These are phyloP conservation scores for Nemania sp. DNA, from an alignment of 2,329 filamentous ascomycete species.

Conservation along the genomic window DNA sequence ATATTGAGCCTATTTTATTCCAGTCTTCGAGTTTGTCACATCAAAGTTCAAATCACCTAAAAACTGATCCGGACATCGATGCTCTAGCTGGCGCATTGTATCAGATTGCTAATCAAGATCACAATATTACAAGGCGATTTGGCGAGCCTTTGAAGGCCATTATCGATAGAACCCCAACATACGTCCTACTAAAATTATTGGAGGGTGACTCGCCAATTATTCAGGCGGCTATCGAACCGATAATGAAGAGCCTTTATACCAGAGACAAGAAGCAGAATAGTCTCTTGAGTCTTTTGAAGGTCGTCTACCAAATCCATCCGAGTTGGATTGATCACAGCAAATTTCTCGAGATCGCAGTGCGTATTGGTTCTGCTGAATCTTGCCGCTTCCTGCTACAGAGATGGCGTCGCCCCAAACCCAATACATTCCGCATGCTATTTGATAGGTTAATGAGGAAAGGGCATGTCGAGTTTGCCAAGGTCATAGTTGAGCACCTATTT, in stretches of 20 bases:
- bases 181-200: slow-evolving; percentile 12
- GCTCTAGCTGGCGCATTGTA: not conserved
- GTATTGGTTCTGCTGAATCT: not conserved
- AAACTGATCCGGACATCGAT: not conserved
- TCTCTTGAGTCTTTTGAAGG: not conserved
- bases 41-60: not conserved
- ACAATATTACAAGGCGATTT: not conserved
- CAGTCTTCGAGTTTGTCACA: not conserved
- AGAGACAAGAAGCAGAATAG: not conserved
- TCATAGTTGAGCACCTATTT: not conserved
- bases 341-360: not conserved
- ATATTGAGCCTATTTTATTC: not conserved
- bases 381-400: slow-evolving; percentile 5
- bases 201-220: slow-evolving; percentile 9
- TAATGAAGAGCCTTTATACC: too few species aligned
- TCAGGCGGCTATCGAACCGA: not conserved
- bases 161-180: slow-evolving; percentile 6
- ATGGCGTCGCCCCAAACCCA: not conserved
- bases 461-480: slow-evolving; percentile 13
- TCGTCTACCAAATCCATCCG: not conserved
- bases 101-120: slow-evolving; percentile 1
- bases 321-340: not conserved
- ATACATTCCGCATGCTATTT: too few species aligned
- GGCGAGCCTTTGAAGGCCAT: not conserved
- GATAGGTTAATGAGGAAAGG: not conserved